These are phyloP conservation scores for Yarrowia osloensis DNA, from an alignment of 805 yeast species.

Conservation along the genomic window DNA sequence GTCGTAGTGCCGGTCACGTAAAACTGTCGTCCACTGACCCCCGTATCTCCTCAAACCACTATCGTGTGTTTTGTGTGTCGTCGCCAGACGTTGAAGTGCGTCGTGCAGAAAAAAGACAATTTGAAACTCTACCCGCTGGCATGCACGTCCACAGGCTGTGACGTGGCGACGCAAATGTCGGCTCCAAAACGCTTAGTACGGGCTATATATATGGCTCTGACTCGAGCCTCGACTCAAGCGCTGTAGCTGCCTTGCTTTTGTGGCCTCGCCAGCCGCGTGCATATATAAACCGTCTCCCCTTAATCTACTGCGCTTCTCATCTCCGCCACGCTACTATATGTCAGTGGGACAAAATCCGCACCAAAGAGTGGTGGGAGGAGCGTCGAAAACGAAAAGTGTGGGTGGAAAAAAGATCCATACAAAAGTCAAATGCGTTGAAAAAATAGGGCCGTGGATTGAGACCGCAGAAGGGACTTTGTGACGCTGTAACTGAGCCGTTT, in stretches of 20 bases:
- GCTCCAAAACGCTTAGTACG: no score
- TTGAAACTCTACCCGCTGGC: slow-evolving; percentile 4
- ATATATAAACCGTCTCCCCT: background rate
- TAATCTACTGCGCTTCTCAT: slow-evolving; percentile 20
- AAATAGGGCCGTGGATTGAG: no score
- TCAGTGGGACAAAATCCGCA: slow-evolving; percentile 10
- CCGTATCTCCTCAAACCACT: slow-evolving; percentile 15
- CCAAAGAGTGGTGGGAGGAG: background rate
- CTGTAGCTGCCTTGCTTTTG: background rate
- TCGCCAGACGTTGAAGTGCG: slow-evolving; percentile 28
- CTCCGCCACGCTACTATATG: slow-evolving; percentile 18
- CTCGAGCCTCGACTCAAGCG: no score
- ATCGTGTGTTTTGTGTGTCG: slow-evolving; percentile 25
- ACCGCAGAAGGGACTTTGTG: no score
- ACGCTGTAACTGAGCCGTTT: no score
- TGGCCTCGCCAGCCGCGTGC: background rate
- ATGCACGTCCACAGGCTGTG: slow-evolving; percentile 6
- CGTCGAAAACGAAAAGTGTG: background rate
- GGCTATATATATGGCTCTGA: no score
- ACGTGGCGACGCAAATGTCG: slow-evolving; percentile 7
- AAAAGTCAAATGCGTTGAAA: no score
- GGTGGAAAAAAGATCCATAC: background rate
- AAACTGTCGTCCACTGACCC: background rate
- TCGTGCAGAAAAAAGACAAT: slow-evolving; percentile 28
- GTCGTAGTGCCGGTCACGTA: background rate